phyloP scores from a whole-genome alignment of 2,329 filamentous ascomycete genomes.

The Colletotrichum eleusines region DNA sequence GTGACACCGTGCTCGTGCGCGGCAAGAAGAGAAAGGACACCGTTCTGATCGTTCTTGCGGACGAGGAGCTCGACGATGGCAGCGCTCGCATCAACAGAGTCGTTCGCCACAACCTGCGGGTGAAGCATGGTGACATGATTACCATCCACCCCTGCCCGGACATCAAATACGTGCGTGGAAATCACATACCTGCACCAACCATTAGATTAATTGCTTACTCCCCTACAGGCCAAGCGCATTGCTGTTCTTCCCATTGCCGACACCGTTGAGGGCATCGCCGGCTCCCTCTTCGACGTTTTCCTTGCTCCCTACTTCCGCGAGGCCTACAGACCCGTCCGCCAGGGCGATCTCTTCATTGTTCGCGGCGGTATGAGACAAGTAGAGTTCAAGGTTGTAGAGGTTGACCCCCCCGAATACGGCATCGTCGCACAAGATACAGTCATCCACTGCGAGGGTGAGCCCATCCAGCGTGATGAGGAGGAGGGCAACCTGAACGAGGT shows the following conservation, averaged over 20 bases:
- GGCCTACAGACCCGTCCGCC: slow-evolving; percentile 95
- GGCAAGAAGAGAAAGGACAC: slow-evolving; percentile 99
- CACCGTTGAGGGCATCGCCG: slow-evolving; percentile 96
- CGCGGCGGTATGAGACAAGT: slow-evolving; percentile 99
- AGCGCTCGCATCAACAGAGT: slow-evolving; percentile 98
- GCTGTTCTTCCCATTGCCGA: slow-evolving; percentile 98
- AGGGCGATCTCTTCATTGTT: slow-evolving; percentile 97
- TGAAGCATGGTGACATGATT: slow-evolving; percentile 98
- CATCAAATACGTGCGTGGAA: slow-evolving; percentile 96
- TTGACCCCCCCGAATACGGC: slow-evolving; percentile 97
- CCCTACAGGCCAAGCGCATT: slow-evolving; percentile 90
- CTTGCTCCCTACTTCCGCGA: slow-evolving; percentile 99
- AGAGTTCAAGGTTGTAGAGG: slow-evolving; percentile 99
- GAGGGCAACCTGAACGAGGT: slow-evolving; percentile 99
- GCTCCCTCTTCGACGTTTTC: slow-evolving; percentile 98
- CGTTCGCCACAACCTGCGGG: slow-evolving; percentile 96
- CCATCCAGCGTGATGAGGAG: slow-evolving; percentile 96
- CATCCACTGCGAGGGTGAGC: slow-evolving; percentile 98
- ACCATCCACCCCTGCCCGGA: slow-evolving; percentile 98
- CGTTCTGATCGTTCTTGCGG: slow-evolving; percentile 94
- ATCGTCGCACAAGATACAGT: slow-evolving; percentile 99
- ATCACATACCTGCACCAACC: neutral
- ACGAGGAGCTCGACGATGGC: slow-evolving; percentile 98
- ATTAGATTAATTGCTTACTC: slow-evolving; percentile 45
- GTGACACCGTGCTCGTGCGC: slow-evolving; percentile 97